Conservation (phyloP, 2,329 filamentous ascomycete species). For the Pyricularia sp. region DNA sequence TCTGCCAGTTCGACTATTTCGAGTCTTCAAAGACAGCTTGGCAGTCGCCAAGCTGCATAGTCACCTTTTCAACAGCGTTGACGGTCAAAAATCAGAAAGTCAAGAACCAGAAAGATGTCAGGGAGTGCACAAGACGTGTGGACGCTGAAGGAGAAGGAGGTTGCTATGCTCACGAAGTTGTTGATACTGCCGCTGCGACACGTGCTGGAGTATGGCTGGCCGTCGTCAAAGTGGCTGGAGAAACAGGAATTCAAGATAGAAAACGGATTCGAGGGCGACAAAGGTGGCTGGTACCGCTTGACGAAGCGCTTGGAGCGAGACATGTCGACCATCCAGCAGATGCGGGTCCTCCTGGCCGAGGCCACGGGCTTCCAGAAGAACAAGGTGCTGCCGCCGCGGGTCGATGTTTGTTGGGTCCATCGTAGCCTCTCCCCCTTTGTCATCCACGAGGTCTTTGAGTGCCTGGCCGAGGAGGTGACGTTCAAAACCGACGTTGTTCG, state of each 20-base stretch:
- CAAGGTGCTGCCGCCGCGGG: not conserved
- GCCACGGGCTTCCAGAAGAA: constrained; percentile 7
- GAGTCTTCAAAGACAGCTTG: not conserved
- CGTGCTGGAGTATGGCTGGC: not conserved
- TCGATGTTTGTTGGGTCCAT: constrained; percentile 1
- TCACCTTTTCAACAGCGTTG: not conserved
- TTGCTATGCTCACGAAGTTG: not conserved
- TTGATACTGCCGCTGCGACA: not conserved
- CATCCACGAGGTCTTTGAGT: constrained; percentile 10
- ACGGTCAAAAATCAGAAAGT: not conserved
- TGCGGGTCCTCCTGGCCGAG: constrained; percentile 19
- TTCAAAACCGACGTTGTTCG: constrained; percentile 9
- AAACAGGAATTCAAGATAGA: constrained; percentile 2
- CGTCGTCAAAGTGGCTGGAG: not conserved
- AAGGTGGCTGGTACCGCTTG: not conserved
- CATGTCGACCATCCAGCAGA: not conserved
- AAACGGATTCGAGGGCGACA: not conserved
- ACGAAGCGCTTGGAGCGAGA: not conserved
- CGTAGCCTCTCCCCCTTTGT: constrained; percentile 11
- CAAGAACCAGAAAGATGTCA: not conserved
- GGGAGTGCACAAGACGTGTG: not conserved
- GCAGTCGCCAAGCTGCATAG: not conserved
- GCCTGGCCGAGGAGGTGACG: constrained; percentile 20
- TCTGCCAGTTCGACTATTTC: not conserved
- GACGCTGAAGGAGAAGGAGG: not conserved